Base-by-base conservation (phyloP, 129 eudicot species). In the Apium graveolens region DNA sequence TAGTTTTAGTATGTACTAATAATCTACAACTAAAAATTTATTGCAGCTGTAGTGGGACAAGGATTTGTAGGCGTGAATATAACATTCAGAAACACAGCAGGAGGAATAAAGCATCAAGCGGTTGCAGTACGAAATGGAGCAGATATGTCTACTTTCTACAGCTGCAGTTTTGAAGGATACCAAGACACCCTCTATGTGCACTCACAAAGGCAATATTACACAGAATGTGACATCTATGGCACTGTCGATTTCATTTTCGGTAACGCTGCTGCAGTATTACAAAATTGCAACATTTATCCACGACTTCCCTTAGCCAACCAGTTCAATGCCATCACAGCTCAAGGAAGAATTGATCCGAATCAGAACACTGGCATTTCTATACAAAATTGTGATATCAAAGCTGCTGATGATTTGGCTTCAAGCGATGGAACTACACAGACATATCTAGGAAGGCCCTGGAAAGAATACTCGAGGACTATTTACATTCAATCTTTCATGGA, bases 221-320 rank as follows among this genome's bases (percentile, higher is more conserved):
- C 75, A 37, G 83, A 90, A 65, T 88, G 96, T 49, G 86, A 90
- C 78, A 60, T 86, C 5, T 88, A 86, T 42, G 96, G 92, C 11
- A 90, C 96, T 6, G 81, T 90, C 1, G 92, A 90, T 16, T 90
- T 88, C 86, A 86, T 90, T 0, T 90, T 90, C 17, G 92, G 96
- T 20, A 87, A 90, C 17, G 90, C 95, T 0, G 90, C 90, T 6
- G 84, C 77, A 1, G 86, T 87, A 4, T 81, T 87, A 46, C 95
- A 90, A 48, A 73, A 85, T 78, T 85, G 95, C 70, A 87, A 82
- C 44, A 2, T 87, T 0, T 87, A 85, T 68, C 86, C 89, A 0
- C 84, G 93, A 7, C 82, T 81, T 24, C 94, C 94, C 8, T 11
- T 82, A 43, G 49, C 79, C 1, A 82, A 84, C 32, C 96, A 90